These are phyloP conservation scores for Coemansia sp. DNA, from an alignment of 192 early-diverging fungal genomes.

Conservation along the genomic window DNA sequence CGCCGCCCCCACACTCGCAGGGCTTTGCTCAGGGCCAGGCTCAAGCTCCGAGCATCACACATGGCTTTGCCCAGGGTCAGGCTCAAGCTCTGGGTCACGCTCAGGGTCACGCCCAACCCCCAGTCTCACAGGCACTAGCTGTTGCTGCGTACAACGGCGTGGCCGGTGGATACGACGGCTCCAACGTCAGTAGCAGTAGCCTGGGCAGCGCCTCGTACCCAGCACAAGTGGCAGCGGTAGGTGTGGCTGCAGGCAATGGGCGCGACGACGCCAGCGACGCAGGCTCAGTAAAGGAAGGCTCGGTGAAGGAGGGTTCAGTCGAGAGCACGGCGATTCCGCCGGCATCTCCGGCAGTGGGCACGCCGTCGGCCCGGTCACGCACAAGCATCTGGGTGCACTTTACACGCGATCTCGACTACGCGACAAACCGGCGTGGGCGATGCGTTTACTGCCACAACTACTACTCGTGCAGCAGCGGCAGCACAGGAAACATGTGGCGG, in stretches of 20 bases:
- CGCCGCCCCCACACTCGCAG: conserved; percentile 17
- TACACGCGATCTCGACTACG: conserved; percentile 52
- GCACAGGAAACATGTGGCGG: conserved; percentile 57
- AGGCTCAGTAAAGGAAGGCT: conserved; percentile 36
- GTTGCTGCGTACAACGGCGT: neutral
- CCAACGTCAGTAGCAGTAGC: neutral
- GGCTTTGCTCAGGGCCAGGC: neutral
- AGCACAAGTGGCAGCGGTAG: conserved; percentile 4
- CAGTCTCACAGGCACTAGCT: neutral
- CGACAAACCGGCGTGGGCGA: conserved; percentile 54
- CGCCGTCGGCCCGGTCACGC: conserved; percentile 41
- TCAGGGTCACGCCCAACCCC: conserved; percentile 2
- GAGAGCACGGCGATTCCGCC: conserved; percentile 41
- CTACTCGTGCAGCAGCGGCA: conserved; percentile 56
- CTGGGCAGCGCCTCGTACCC: conserved; percentile 1
- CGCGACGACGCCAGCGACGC: conserved; percentile 34
- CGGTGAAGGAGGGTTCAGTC: conserved; percentile 39
- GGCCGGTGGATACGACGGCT: neutral
- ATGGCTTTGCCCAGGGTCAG: neutral
- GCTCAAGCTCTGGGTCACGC: neutral
- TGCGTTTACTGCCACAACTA: conserved; percentile 58
- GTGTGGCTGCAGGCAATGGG: conserved; percentile 17
- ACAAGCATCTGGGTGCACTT: conserved; percentile 56
- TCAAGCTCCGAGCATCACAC: neutral
- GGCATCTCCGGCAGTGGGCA: conserved; percentile 32